Base-by-base conservation (phyloP, 2,329 filamentous ascomycete species). In the Pseudopyrenochaeta lycopersici region DNA sequence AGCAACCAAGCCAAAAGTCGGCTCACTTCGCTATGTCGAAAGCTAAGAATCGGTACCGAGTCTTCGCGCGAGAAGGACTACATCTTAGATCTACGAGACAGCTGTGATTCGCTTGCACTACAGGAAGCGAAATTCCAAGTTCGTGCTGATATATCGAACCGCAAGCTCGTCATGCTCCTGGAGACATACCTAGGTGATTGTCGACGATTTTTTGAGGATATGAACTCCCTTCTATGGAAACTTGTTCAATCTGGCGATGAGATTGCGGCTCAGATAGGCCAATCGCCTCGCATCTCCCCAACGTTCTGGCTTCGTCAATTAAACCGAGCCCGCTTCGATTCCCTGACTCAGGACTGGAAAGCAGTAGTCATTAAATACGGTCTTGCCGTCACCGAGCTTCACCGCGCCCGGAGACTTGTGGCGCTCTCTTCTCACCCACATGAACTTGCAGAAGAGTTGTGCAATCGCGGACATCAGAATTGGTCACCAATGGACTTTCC, bases 401-500 rank as follows among this genome's bases (percentile, higher is more conserved):
- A 75, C 12, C 66, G 71, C 30, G 70, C 73, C 1, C 58, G 64
- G 15, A 42, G 72, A 29, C 33, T 75, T 6, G 18, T 65, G 1
- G 49, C 39, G 2, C 42, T 64, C 4, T 47, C 42, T 0, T 29
- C 36, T 2, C 58, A 64, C 9, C 56, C 62, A 2, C n/a, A 54
- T 0, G 71, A 73, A 4, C 53, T 75, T 3, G 36, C 53, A 1
- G 61, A 70, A 46, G 72, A 83, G 52, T 54, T 81, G 0, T 45
- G 56, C 0, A 87, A 87, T 49, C 12, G 57, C 0, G 87, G 86
- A 0, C 85, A 88, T 55, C 58, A 64, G 1, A 83, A 82, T 9
- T 90, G 87, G 85, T 60, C 81, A 5, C 81, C 83, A 0, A 7
- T 65, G 0, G 54, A 82, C 0, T 74, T 78, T 32, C 86, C 88